Percentiles rank a stretch among this genome's conserved stretches.
Evolutionary conservation across 176 grass and related monocot species (phyloP).

Genomic region (Zea mays): DNA sequence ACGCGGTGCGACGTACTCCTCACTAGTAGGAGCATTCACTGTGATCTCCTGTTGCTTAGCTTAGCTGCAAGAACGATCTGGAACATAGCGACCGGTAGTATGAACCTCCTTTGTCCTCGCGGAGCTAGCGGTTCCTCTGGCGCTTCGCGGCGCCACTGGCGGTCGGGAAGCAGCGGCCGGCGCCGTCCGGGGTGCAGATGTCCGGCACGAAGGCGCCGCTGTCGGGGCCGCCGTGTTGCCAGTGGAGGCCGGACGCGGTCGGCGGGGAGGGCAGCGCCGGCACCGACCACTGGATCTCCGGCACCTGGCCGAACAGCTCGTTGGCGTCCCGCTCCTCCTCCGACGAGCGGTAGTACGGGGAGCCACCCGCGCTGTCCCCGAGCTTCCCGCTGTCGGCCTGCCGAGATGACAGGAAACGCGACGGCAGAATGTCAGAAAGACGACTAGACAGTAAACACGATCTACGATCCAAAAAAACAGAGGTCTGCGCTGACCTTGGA

Average conservation of each 20-base stretch:
- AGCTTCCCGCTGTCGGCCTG: conserved; percentile 82
- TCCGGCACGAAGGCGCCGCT: conserved; percentile 44
- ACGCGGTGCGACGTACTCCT: too few species aligned
- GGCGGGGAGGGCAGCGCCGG: conserved; percentile 56
- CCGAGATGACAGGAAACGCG: not conserved
- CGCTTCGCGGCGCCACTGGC: conserved; percentile 29
- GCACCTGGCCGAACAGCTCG: conserved; percentile 60
- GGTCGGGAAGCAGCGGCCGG: conserved; percentile 22
- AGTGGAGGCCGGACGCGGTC: conserved; percentile 60
- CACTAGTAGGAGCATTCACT: too few species aligned
- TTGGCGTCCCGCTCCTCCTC: conserved; percentile 48
- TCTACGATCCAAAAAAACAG: conserved; percentile 1
- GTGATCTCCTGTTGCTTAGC: too few species aligned
- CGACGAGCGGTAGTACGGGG: conserved; percentile 48
- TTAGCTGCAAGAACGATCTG: not conserved
- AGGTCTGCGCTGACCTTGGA: conserved; percentile 52
- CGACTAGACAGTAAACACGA: not conserved
- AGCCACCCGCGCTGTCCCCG: conserved; percentile 67
- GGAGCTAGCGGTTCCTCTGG: conserved; percentile 40
- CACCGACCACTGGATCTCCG: conserved; percentile 59
- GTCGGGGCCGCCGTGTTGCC: conserved; percentile 26
- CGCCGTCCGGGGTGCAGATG: conserved; percentile 40
- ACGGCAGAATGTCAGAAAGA: not conserved
- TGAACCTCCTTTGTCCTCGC: not conserved
- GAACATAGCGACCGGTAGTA: too few species aligned